Conservation (phyloP, 345 rosid species). For the Euphorbia lathyris region DNA sequence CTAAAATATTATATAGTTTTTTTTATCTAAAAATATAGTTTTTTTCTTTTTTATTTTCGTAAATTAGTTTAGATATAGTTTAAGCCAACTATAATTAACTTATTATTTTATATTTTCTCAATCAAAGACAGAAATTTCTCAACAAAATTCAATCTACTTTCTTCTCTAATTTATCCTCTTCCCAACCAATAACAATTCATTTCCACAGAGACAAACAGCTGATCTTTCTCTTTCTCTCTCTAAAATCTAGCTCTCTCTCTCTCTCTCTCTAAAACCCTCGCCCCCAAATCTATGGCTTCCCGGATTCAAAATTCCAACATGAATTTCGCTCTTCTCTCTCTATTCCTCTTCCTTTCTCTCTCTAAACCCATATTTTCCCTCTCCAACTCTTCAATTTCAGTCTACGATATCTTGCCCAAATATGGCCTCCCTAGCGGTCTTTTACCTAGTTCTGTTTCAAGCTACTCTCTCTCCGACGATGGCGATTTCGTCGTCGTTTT, state of each 20-base stretch:
- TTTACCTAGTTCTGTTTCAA: conserved; percentile 54
- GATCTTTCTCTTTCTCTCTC: background rate
- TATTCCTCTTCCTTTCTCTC: conserved; percentile 26
- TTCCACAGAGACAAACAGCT: background rate
- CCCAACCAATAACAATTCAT: background rate
- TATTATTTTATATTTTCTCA: too few species aligned
- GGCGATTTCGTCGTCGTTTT: conserved; percentile 58
- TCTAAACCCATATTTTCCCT: conserved; percentile 18
- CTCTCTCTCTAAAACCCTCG: background rate
- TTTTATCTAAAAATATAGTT: too few species aligned
- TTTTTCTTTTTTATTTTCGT: too few species aligned
- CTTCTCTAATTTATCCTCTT: too few species aligned
- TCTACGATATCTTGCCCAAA: conserved; percentile 77
- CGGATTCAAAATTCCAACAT: too few species aligned
- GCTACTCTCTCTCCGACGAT: conserved; percentile 59
- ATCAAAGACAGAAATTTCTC: too few species aligned
- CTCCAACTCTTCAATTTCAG: conserved; percentile 37
- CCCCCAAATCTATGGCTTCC: background rate
- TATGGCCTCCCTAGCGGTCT: conserved; percentile 90
- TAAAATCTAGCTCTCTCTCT: background rate
- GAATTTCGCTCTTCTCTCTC: conserved; percentile 8
- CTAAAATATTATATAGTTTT: too few species aligned
- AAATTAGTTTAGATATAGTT: too few species aligned
- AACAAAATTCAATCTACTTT: too few species aligned
- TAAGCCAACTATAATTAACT: too few species aligned